Evolutionary conservation across 306 rosid species (phyloP).

Genomic region (Malus orientalis): DNA sequence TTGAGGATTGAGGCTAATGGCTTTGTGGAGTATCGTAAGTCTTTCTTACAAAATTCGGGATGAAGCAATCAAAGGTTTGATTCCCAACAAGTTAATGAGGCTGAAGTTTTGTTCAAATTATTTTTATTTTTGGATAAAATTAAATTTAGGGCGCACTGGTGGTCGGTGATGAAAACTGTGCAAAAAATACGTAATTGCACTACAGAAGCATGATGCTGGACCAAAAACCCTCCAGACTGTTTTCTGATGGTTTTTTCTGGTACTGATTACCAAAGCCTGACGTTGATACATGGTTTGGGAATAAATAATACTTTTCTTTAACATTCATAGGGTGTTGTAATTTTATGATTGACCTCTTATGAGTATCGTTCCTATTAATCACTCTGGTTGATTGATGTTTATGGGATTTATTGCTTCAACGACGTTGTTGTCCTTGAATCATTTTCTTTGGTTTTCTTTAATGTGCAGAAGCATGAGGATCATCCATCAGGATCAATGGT

Average conservation of each 20-base stretch:
- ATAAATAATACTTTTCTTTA: neutral
- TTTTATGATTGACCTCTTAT: neutral
- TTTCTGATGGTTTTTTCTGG: too few relatives aligned
- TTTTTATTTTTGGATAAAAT: neutral
- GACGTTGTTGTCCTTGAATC: slow-evolving; percentile 3
- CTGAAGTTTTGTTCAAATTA: neutral
- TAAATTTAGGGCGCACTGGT: neutral
- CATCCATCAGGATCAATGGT: slow-evolving; percentile 92
- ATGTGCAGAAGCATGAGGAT: slow-evolving; percentile 59
- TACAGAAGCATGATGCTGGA: too few relatives aligned
- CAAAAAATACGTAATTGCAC: neutral
- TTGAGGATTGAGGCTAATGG: neutral
- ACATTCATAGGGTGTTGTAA: neutral
- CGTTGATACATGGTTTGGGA: neutral
- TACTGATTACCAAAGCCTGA: too few relatives aligned
- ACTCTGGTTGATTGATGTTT: neutral
- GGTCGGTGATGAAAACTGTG: neutral
- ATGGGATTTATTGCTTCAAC: slow-evolving; percentile 3
- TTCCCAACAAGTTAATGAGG: neutral
- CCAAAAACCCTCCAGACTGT: too few relatives aligned
- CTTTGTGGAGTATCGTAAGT: neutral
- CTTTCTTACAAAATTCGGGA: neutral
- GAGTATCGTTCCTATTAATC: neutral
- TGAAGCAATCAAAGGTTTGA: neutral
- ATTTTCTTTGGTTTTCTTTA: slow-evolving; percentile 12